These are phyloP conservation scores for Cryptococcus neoformans DNA, from an alignment of 1,284 basidiomycete genomes.

Conservation along the genomic window DNA sequence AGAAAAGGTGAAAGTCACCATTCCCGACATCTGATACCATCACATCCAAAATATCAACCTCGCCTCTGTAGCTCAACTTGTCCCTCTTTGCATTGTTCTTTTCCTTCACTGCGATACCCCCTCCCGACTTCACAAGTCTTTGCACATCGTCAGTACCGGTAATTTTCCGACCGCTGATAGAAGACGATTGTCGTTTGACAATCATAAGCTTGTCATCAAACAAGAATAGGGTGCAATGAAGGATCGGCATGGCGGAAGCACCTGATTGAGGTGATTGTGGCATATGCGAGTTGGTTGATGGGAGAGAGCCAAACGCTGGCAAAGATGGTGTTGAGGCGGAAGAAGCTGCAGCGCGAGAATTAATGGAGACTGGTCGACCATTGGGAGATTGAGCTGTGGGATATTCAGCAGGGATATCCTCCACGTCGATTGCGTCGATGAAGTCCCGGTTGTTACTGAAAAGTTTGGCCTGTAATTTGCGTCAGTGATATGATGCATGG, in stretches of 20 bases:
- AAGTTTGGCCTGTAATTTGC: constrained; percentile 58
- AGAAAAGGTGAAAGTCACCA: constrained; percentile 76
- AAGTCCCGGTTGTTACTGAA: constrained; percentile 83
- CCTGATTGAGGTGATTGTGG: constrained; percentile 49
- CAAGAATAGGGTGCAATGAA: constrained; percentile 87
- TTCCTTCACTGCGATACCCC: constrained; percentile 45
- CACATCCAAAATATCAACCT: constrained; percentile 78
- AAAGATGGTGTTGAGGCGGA: constrained; percentile 49
- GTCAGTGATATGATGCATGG: constrained; percentile 6
- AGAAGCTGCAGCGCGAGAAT: constrained; percentile 17
- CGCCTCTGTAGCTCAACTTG: constrained; percentile 80
- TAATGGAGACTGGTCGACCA: constrained; percentile 11
- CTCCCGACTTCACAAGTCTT: constrained; percentile 61
- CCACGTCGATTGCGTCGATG: constrained; percentile 91
- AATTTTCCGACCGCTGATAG: constrained; percentile 68
- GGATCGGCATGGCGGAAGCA: constrained; percentile 23
- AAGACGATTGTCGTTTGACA: constrained; percentile 74
- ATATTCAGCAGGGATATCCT: constrained; percentile 67
- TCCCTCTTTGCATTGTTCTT: constrained; percentile 59
- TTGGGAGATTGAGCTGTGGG: constrained; percentile 20
- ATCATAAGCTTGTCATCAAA: constrained; percentile 95
- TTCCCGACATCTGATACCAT: constrained; percentile 80
- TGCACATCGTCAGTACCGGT: constrained; percentile 84
- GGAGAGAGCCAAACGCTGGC: constrained; percentile 19
- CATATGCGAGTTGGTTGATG: constrained; percentile 40